phyloP scores from a whole-genome alignment of 2,329 filamentous ascomycete species.

The Fusarium tuaranense region DNA sequence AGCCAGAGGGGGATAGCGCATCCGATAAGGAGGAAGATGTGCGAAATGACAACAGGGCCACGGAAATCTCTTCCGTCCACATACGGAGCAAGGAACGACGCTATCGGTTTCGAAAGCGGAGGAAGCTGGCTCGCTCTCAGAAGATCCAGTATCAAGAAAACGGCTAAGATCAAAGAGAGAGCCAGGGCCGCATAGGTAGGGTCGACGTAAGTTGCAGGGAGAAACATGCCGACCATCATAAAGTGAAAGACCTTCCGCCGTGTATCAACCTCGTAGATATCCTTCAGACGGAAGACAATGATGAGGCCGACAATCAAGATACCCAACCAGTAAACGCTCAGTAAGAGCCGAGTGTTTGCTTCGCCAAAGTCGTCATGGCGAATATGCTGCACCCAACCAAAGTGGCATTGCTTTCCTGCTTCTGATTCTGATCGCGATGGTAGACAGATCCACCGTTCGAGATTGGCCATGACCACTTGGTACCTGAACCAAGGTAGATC shows the following conservation, averaged over 20 bases:
- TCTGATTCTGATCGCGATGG: constrained; percentile 58
- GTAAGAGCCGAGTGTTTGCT: constrained; percentile 83
- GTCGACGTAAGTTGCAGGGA: constrained; percentile 88
- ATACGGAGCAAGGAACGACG: constrained; percentile 89
- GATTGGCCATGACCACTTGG: constrained; percentile 74
- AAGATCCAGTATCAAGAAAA: constrained; percentile 90
- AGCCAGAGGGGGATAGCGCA: constrained; percentile 97
- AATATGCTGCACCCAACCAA: constrained; percentile 74
- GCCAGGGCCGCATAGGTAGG: constrained; percentile 85
- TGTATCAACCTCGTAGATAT: constrained; percentile 91
- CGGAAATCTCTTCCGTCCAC: constrained; percentile 94
- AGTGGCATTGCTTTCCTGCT: constrained; percentile 54
- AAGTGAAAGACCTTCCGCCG: constrained; percentile 97
- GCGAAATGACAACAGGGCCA: constrained; percentile 93
- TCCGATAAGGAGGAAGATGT: constrained; percentile 95
- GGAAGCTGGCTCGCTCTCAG: constrained; percentile 92
- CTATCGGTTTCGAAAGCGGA: constrained; percentile 87
- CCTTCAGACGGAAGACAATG: constrained; percentile 79
- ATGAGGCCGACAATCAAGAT: constrained; percentile 79
- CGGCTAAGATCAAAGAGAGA: constrained; percentile 80
- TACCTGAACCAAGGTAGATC: constrained; percentile 79
- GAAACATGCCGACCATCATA: constrained; percentile 96
- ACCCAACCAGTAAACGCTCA: constrained; percentile 78
- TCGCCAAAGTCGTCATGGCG: constrained; percentile 75
- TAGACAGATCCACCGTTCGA: constrained; percentile 82